Conservation (phyloP, 108 stramenopile species). For the Hondaea fermentalgiana region DNA sequence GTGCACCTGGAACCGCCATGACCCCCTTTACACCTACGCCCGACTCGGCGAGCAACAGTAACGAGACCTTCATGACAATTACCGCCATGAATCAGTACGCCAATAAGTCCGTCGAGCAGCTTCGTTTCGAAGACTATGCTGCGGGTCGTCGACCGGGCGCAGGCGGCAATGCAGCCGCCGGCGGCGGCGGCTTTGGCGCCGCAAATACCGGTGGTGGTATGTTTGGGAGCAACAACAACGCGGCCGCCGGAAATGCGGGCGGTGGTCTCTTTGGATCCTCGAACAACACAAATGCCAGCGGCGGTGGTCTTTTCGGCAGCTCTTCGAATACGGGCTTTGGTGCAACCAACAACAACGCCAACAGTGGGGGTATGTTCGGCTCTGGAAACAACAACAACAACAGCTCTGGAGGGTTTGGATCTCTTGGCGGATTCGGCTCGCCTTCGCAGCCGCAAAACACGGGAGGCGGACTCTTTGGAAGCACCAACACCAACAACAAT, state of each 20-base stretch:
- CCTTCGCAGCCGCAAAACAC: no score
- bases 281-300: no score
- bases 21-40: constrained; percentile 50
- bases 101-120: constrained; percentile 74
- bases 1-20: constrained; percentile 40
- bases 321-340: not conserved
- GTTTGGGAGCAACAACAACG: not conserved
- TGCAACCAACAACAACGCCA: not conserved
- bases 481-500: no score
- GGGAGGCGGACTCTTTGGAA: no score
- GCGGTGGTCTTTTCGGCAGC: not conserved
- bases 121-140: constrained; percentile 75
- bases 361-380: no score
- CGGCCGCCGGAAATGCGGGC: not conserved
- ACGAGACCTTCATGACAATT: constrained; percentile 68
- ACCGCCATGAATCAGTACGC: constrained; percentile 73
- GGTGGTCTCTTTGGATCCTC: not conserved
- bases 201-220: not conserved
- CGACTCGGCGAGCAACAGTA: constrained; percentile 56
- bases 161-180: not conserved
- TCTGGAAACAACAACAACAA: not conserved
- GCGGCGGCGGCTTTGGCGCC: constrained; percentile 41
- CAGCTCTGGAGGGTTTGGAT: no score
- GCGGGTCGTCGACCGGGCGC: constrained; percentile 43
- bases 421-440: no score